phyloP scores from a whole-genome alignment of 345 rosid species.

The Salix brachista region DNA sequence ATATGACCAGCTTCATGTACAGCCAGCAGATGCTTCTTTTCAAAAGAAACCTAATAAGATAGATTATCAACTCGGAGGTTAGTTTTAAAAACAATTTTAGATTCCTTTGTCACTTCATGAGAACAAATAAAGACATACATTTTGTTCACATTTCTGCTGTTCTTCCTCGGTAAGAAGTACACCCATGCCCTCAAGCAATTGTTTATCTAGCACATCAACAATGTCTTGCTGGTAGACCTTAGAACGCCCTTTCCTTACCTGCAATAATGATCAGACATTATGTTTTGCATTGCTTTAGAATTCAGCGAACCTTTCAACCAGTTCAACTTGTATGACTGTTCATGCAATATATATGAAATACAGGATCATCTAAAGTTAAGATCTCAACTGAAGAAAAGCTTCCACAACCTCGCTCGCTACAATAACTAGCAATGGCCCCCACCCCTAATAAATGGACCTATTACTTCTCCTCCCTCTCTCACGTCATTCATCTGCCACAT shows the following conservation, averaged over 20 bases:
- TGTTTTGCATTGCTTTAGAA: slow-evolving; percentile 9
- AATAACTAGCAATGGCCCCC: background rate
- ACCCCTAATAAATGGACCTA: background rate
- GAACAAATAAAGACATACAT: slow-evolving; percentile 36
- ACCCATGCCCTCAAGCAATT: slow-evolving; percentile 98
- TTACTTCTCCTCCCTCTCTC: background rate
- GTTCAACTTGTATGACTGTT: background rate
- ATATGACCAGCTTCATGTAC: slow-evolving; percentile 97
- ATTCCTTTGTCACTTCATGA: background rate
- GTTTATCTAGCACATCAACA: slow-evolving; percentile 87
- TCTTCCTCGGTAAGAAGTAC: slow-evolving; percentile 95
- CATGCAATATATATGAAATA: slow-evolving; percentile 1
- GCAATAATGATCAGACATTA: slow-evolving; percentile 12
- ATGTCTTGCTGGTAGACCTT: slow-evolving; percentile 81
- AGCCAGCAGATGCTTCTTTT: slow-evolving; percentile 85
- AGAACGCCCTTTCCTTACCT: slow-evolving; percentile 91
- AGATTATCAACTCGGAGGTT: slow-evolving; percentile 18
- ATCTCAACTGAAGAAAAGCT: background rate
- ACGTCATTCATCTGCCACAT: background rate
- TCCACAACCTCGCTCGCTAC: background rate
- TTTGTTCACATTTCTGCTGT: slow-evolving; percentile 84
- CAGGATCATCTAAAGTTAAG: background rate
- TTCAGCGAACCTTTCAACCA: background rate
- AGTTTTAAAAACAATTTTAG: slow-evolving; percentile 1
- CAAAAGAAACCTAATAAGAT: slow-evolving; percentile 58